Conservation (phyloP, 768 basidiomycete genomes). For the Lactarius evosmus region DNA sequence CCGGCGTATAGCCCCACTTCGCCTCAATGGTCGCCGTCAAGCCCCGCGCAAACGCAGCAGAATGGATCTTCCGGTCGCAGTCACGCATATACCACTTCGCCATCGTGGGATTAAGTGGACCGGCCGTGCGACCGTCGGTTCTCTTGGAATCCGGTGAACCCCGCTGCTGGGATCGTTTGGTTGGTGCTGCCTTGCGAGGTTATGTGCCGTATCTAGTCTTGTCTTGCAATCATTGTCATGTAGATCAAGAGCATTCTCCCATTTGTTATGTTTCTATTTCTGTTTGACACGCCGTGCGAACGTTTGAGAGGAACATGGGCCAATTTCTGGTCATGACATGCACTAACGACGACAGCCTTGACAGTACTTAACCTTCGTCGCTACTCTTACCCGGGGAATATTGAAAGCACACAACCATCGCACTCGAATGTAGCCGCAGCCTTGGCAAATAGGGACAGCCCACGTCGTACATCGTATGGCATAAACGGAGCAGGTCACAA, state of each 20-base stretch:
- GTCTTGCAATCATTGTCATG: constrained; percentile 26
- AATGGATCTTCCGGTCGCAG: constrained; percentile 38
- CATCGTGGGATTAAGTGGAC: constrained; percentile 47
- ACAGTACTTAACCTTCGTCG: not conserved
- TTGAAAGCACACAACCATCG: not conserved
- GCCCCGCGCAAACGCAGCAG: constrained; percentile 54
- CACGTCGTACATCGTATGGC: not conserved
- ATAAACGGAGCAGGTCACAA: not conserved
- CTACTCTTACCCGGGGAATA: not conserved
- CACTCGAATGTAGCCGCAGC: not conserved
- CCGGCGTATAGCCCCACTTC: constrained; percentile 86
- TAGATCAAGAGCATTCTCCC: constrained; percentile 23
- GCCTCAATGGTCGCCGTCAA: constrained; percentile 79
- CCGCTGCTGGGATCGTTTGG: constrained; percentile 8
- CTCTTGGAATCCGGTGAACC: not conserved
- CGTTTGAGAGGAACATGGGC: not conserved
- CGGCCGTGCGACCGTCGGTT: not conserved
- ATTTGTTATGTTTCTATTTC: constrained; percentile 1
- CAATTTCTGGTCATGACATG: not conserved
- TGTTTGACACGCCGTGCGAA: not conserved
- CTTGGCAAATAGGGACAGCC: not conserved
- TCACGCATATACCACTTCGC: constrained; percentile 47
- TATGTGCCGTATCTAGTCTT: constrained; percentile 23
- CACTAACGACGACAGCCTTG: not conserved
- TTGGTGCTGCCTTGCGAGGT: constrained; percentile 14